Evolutionary conservation across 371 early-diverging fungal genomes (phyloP).

Genomic region (Blastocladiella emersonii): DNA sequence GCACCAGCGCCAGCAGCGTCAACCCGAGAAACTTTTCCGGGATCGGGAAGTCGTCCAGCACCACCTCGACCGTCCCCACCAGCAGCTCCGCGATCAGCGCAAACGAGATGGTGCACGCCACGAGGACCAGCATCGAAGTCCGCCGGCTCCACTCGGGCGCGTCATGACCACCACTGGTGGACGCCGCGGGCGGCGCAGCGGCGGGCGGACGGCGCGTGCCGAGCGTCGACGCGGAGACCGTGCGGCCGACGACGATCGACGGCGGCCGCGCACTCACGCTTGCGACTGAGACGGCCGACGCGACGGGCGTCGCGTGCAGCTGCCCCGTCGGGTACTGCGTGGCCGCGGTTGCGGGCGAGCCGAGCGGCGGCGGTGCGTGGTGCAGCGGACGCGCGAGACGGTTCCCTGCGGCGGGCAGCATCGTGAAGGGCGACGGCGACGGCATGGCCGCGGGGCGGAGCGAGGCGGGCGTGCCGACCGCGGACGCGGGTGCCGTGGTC

Average conservation of each 20-base stretch:
- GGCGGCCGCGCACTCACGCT: too few relatives aligned
- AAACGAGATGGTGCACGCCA: slow-evolving; percentile 70
- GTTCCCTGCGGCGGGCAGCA: slow-evolving; percentile 4
- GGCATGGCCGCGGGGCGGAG: too few relatives aligned
- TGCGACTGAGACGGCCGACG: too few relatives aligned
- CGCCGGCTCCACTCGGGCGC: slow-evolving; percentile 76
- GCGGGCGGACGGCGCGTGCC: too few relatives aligned
- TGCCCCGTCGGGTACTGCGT: too few relatives aligned
- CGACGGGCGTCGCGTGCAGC: too few relatives aligned
- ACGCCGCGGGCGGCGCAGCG: too few relatives aligned
- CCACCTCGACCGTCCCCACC: slow-evolving; percentile 59
- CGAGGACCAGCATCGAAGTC: slow-evolving; percentile 64
- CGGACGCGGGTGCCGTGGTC: background rate
- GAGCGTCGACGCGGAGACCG: too few relatives aligned
- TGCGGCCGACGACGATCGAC: too few relatives aligned
- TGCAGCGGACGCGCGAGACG: background rate
- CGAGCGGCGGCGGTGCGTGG: background rate
- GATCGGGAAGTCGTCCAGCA: slow-evolving; percentile 39
- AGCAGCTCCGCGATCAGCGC: slow-evolving; percentile 75
- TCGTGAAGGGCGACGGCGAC: background rate
- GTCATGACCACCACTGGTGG: slow-evolving; percentile 14
- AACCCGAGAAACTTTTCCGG: slow-evolving; percentile 81
- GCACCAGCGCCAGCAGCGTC: slow-evolving; percentile 87
- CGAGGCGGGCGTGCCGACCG: background rate
- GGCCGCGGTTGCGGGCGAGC: too few relatives aligned